Conservation (phyloP, 2,329 filamentous ascomycete genomes). For the Ceratocystis destructans region DNA sequence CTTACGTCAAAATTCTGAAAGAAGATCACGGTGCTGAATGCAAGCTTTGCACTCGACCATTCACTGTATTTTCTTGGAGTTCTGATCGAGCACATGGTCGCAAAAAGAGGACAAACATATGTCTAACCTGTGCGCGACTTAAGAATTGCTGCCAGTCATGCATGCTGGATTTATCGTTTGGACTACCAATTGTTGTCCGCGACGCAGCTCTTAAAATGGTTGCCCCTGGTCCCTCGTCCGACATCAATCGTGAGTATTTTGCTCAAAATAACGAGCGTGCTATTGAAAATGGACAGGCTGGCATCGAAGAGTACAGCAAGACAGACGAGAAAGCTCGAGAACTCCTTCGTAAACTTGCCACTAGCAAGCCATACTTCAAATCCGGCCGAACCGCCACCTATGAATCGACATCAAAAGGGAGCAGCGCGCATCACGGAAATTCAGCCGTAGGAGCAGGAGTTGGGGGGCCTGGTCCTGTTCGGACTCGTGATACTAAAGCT, state of each 20-base stretch:
- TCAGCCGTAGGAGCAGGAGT: constrained; percentile 41
- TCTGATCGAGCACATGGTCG: constrained; percentile 74
- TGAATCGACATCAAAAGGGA: constrained; percentile 27
- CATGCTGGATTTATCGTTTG: constrained; percentile 95
- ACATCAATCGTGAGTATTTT: constrained; percentile 93
- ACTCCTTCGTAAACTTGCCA: constrained; percentile 66
- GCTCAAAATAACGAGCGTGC: constrained; percentile 94
- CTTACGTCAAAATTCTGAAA: constrained; percentile 98
- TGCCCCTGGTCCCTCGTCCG: constrained; percentile 78
- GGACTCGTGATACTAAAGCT: constrained; percentile 53
- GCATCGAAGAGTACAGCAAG: constrained; percentile 84
- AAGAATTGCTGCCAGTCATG: constrained; percentile 99
- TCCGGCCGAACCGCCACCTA: constrained; percentile 67
- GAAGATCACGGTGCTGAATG: constrained; percentile 85
- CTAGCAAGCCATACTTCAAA: constrained; percentile 89
- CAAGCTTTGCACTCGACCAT: constrained; percentile 83
- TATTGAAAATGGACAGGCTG: constrained; percentile 79
- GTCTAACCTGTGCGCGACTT: constrained; percentile 85
- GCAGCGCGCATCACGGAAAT: constrained; percentile 30
- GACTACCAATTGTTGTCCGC: constrained; percentile 82
- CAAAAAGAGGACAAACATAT: constrained; percentile 89
- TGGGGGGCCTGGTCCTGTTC: constrained; percentile 60
- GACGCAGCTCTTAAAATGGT: constrained; percentile 98
- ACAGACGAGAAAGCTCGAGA: constrained; percentile 94
- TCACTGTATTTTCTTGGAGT: constrained; percentile 92